phyloP scores from a whole-genome alignment of 2,329 filamentous ascomycete species.

The Huntiella savannae region DNA sequence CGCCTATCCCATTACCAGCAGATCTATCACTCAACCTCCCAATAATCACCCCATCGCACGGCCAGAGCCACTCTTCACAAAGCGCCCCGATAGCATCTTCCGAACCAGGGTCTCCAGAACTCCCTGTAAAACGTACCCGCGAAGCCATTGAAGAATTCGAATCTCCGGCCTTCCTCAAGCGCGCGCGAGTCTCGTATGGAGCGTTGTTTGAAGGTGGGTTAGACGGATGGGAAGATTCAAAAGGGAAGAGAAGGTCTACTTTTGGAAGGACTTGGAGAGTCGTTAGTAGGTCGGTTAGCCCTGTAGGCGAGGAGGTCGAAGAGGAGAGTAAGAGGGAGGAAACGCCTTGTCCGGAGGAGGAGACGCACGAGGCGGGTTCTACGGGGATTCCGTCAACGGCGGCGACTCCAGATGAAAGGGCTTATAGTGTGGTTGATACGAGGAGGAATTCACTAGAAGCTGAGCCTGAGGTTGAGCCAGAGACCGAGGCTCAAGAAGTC shows the following conservation, averaged over 20 bases:
- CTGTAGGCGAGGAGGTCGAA: constrained; percentile 25
- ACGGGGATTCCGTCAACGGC: background rate
- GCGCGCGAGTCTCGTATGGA: constrained; percentile 49
- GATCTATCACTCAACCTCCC: constrained; percentile 6
- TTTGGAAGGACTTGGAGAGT: constrained; percentile 53
- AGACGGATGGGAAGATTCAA: constrained; percentile 47
- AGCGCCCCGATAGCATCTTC: too few relatives aligned
- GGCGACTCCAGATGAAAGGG: background rate
- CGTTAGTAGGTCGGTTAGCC: constrained; percentile 50
- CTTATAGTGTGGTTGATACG: background rate
- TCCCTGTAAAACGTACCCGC: constrained; percentile 13
- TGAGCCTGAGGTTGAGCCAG: too few relatives aligned
- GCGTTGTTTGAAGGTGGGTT: constrained; percentile 43
- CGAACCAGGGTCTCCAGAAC: too few relatives aligned
- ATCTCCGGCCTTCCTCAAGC: constrained; percentile 66
- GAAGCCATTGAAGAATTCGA: constrained; percentile 36
- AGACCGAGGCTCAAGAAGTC: too few relatives aligned
- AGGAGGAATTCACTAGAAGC: background rate
- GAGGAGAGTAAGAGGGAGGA: background rate
- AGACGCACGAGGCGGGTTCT: background rate
- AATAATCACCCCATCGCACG: constrained; percentile 12
- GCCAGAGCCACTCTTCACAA: too few relatives aligned
- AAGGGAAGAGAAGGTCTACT: constrained; percentile 18
- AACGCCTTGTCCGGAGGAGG: background rate
- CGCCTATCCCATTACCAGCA: constrained; percentile 5